Conservation (phyloP, 345 rosid genomes). For the Leavenworthia alabamica region DNA sequence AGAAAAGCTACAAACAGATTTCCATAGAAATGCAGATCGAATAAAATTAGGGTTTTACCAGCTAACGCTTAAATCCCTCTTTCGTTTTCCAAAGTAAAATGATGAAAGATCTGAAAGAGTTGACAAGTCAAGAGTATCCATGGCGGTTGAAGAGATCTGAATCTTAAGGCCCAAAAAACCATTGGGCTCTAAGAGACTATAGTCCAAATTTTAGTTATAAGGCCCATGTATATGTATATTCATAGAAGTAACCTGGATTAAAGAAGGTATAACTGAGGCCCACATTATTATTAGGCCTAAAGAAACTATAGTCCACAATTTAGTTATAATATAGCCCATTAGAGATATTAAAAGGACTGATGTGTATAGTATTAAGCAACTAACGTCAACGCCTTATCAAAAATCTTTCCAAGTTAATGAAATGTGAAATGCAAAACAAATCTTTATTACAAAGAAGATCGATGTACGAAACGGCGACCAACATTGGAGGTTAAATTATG, state of each 20-base stretch:
- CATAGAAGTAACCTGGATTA: background rate
- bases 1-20: background rate
- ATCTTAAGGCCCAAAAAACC: background rate
- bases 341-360: too few species aligned
- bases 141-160: background rate
- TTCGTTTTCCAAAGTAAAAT: constrained; percentile 11
- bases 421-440: background rate
- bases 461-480: constrained; percentile 48
- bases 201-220: background rate
- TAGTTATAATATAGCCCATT: too few species aligned
- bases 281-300: too few species aligned
- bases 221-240: background rate
- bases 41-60: constrained; percentile 30
- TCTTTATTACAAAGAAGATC: constrained; percentile 50
- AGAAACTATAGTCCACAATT: too few species aligned
- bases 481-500: constrained; percentile 5
- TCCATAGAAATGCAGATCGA: constrained; percentile 6
- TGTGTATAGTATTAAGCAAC: too few species aligned
- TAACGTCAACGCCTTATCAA: too few species aligned
- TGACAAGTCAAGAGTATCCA: background rate
- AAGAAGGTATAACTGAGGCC: too few species aligned
- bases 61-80: constrained; percentile 14
- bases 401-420: too few species aligned
- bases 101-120: background rate
- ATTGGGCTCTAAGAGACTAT: background rate